Percentiles rank a stretch among this genome's conserved stretches.
Evolutionary conservation across 2,329 filamentous ascomycete genomes (phyloP).

Genomic region (Penicillium polonicum): DNA sequence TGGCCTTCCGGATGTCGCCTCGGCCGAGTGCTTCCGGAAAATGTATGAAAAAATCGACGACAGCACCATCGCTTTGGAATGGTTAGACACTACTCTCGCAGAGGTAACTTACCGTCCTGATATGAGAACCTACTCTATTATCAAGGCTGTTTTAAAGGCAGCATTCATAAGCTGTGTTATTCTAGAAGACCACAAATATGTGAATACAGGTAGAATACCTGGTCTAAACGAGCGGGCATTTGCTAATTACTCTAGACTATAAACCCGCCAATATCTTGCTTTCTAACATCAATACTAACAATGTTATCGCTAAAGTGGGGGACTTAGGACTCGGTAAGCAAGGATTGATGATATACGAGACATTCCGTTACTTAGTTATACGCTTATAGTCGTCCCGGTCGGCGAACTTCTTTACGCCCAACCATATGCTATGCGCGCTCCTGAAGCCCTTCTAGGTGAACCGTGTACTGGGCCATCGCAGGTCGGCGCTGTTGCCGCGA

Average conservation of each 20-base stretch:
- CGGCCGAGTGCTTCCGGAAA: neutral
- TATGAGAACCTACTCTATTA: neutral
- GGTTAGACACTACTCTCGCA: neutral
- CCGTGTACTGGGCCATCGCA: neutral
- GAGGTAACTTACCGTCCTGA: neutral
- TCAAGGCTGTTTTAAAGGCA: neutral
- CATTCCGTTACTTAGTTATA: neutral
- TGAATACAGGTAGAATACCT: neutral
- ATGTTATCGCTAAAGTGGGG: neutral
- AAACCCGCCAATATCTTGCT: neutral
- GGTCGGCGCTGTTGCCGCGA: neutral
- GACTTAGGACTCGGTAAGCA: neutral
- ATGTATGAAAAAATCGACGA: neutral
- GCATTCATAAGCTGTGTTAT: neutral
- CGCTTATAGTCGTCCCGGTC: neutral
- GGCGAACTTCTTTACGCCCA: neutral
- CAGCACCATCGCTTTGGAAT: neutral
- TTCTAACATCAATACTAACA: neutral
- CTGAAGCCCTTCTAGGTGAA: neutral
- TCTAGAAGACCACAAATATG: neutral
- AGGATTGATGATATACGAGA: neutral
- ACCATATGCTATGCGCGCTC: constrained; percentile 1
- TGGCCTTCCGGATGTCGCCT: neutral
- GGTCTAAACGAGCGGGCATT: neutral
- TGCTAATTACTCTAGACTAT: neutral